Evolutionary conservation across 768 basidiomycete species (phyloP).

Genomic region (Tulasnella sp.): DNA sequence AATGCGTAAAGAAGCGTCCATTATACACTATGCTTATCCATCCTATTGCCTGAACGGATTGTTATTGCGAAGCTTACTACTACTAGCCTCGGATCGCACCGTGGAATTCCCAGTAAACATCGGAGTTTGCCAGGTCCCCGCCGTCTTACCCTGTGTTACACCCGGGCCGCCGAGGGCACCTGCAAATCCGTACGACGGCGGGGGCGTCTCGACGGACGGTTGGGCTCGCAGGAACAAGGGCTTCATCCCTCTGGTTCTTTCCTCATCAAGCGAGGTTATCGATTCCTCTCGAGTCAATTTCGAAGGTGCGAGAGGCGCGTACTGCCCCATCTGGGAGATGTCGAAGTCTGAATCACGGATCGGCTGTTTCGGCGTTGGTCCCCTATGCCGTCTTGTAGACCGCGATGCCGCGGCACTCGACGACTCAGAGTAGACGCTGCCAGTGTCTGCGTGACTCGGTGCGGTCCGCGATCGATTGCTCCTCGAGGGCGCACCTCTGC

Average conservation of each 20-base stretch:
- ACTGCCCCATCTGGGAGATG: not conserved
- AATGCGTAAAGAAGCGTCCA: not conserved
- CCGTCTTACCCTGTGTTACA: not conserved
- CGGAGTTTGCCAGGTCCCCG: conserved; percentile 4
- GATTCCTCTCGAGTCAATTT: not conserved
- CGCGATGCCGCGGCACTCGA: not conserved
- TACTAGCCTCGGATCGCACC: not conserved
- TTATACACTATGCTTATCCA: not conserved
- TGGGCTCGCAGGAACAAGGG: not conserved
- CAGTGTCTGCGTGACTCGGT: conserved; percentile 1
- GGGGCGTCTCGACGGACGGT: not conserved
- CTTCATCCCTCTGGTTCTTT: not conserved
- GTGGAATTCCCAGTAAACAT: not conserved
- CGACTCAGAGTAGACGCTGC: conserved; percentile 1
- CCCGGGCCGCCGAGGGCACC: not conserved
- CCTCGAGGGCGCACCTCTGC: not conserved
- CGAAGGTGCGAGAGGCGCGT: not conserved
- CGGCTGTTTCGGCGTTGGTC: conserved; percentile 8
- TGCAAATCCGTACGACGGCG: not conserved
- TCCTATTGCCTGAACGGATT: conserved; percentile 9
- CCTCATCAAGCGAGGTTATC: not conserved
- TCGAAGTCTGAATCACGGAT: conserved; percentile 5
- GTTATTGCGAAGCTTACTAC: conserved; percentile 1
- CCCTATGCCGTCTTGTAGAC: not conserved
- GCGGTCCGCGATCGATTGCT: not conserved